These are phyloP conservation scores for Claviceps fusiformis DNA, from an alignment of 2,329 filamentous ascomycete species.

Conservation along the genomic window DNA sequence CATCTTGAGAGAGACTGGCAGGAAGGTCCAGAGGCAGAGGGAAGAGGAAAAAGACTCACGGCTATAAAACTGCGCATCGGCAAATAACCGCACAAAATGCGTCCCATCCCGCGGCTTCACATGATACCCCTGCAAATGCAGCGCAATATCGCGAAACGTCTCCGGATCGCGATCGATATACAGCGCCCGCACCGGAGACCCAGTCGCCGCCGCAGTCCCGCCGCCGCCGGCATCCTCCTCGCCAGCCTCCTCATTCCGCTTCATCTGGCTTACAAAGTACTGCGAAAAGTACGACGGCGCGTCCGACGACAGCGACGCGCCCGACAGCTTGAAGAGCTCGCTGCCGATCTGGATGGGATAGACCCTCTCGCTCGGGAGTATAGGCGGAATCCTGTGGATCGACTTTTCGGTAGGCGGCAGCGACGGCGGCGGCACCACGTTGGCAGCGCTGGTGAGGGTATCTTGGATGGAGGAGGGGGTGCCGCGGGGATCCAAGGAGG, in stretches of 20 bases:
- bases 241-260: slow-evolving; percentile 45
- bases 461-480: not conserved
- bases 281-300: slow-evolving; percentile 94
- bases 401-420: slow-evolving; percentile 15
- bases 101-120: slow-evolving; percentile 66
- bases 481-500: slow-evolving; percentile 5
- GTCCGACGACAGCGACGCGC: slow-evolving; percentile 60
- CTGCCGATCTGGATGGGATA: slow-evolving; percentile 64
- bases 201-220: slow-evolving; percentile 14
- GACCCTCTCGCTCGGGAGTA: slow-evolving; percentile 57
- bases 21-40: not conserved
- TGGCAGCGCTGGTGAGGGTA: too few relatives aligned
- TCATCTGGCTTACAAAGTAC: slow-evolving; percentile 78
- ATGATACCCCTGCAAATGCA: slow-evolving; percentile 88
- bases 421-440: not conserved
- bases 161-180: slow-evolving; percentile 90
- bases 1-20: not conserved
- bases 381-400: slow-evolving; percentile 36
- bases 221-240: slow-evolving; percentile 32
- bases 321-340: slow-evolving; percentile 59
- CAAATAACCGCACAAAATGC: slow-evolving; percentile 85
- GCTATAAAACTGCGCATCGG: slow-evolving; percentile 90
- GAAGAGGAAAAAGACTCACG: slow-evolving; percentile 32
- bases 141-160: slow-evolving; percentile 78
- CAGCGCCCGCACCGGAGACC: slow-evolving; percentile 52